Conservation (phyloP, 768 basidiomycete species). For the Amanita rimosa region DNA sequence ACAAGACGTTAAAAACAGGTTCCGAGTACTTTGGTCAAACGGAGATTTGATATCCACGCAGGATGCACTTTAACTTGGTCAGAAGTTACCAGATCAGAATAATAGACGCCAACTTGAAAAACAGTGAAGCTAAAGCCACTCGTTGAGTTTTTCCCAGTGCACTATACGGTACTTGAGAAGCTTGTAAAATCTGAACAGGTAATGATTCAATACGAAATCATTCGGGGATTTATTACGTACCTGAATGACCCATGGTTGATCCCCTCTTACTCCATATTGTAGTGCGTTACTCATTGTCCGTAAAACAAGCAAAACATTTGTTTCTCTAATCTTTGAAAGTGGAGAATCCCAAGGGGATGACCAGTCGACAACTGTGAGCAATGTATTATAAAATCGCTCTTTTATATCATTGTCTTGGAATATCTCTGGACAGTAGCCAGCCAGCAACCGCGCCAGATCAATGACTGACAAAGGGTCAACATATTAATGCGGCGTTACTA, state of each 20-base stretch:
- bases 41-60: conserved; percentile 39
- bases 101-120: conserved; percentile 68
- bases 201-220: conserved; percentile 4
- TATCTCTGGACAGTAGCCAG: conserved; percentile 48
- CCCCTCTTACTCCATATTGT: conserved; percentile 36
- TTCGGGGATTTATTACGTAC: conserved; percentile 20
- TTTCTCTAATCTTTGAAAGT: conserved; percentile 65
- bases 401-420: conserved; percentile 32
- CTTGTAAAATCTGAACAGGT: conserved; percentile 40
- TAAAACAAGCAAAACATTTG: conserved; percentile 71
- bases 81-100: conserved; percentile 5
- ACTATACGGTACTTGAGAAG: conserved; percentile 40
- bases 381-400: conserved; percentile 41
- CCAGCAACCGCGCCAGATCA: conserved; percentile 72
- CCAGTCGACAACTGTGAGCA: conserved; percentile 68
- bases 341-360: conserved; percentile 38
- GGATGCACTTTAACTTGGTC: conserved; percentile 43
- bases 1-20: conserved; percentile 32
- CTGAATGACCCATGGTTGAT: conserved; percentile 39
- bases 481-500: neutral
- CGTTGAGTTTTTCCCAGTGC: conserved; percentile 59
- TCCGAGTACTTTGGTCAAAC: conserved; percentile 25
- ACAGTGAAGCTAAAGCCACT: conserved; percentile 67
- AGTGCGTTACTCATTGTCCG: conserved; percentile 75
- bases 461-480: conserved; percentile 40